These are phyloP conservation scores for Cladophialophora immunda DNA, from an alignment of 2,329 filamentous ascomycete genomes.

Conservation along the genomic window DNA sequence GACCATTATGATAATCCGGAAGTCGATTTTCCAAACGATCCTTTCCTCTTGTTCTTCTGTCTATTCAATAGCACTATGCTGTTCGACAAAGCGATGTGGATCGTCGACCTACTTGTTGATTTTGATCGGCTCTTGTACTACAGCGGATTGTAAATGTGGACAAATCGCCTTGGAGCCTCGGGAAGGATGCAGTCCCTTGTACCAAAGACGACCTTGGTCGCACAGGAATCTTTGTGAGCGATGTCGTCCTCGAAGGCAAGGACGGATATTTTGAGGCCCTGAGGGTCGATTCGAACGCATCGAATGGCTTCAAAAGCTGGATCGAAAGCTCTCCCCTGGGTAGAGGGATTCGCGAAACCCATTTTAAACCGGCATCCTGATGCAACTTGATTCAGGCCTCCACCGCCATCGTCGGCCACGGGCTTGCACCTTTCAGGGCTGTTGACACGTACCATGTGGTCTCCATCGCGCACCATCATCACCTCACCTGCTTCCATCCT, in stretches of 20 bases:
- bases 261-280: constrained; percentile 15
- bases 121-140: constrained; percentile 1
- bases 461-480: no score
- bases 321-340: neutral
- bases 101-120: neutral
- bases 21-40: neutral
- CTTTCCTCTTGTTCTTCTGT: neutral
- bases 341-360: constrained; percentile 9
- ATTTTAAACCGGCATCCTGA: constrained; percentile 13
- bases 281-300: neutral
- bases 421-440: no score
- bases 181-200: no score
- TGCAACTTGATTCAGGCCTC: constrained; percentile 20
- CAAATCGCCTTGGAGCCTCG: no score
- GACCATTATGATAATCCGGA: neutral
- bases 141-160: no score
- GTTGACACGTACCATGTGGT: no score
- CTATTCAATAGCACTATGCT: neutral
- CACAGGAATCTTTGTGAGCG: constrained; percentile 4
- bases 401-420: neutral
- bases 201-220: constrained; percentile 12
- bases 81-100: neutral
- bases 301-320: constrained; percentile 5
- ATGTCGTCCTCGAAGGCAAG: constrained; percentile 21
- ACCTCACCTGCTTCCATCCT: neutral